A percentile compares a stretch with the other conserved stretches of the same genome.
These are phyloP conservation scores for Pseudopithomyces maydicus DNA, from an alignment of 2,329 filamentous ascomycete species.

Conservation along the genomic window DNA sequence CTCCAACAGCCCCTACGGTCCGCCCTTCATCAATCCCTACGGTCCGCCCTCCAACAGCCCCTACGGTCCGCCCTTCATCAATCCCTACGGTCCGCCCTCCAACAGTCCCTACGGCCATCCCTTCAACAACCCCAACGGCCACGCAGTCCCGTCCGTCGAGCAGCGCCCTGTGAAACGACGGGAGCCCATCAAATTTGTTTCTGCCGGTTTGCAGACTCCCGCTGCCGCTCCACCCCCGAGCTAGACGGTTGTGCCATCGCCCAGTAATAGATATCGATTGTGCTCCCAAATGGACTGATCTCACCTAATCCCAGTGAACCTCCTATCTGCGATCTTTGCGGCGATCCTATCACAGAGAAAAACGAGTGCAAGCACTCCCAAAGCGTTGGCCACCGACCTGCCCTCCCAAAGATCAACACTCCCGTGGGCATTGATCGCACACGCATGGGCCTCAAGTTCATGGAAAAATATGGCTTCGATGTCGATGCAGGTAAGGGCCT, in stretches of 20 bases:
- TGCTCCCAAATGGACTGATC: constrained; percentile 56
- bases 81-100: constrained; percentile 58
- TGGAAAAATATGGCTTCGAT: constrained; percentile 74
- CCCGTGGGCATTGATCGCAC: constrained; percentile 73
- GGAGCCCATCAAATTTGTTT: constrained; percentile 66
- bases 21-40: too few relatives aligned
- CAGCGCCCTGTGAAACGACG: too few relatives aligned
- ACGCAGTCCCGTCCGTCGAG: constrained; percentile 62
- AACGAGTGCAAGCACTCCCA: constrained; percentile 58
- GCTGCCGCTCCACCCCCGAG: constrained; percentile 36
- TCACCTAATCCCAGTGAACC: constrained; percentile 24
- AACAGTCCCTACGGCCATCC: constrained; percentile 19
- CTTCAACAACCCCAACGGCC: constrained; percentile 57
- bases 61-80: constrained; percentile 28
- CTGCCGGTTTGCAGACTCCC: constrained; percentile 46
- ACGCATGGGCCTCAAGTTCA: constrained; percentile 70
- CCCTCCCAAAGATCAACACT: constrained; percentile 70
- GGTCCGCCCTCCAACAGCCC: constrained; percentile 14
- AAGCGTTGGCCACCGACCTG: constrained; percentile 71
- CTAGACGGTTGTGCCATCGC: constrained; percentile 57
- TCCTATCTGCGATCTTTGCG: constrained; percentile 43
- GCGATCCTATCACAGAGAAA: constrained; percentile 35
- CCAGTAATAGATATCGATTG: constrained; percentile 70
- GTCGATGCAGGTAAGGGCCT: constrained; percentile 74
- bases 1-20: too few relatives aligned